Base-by-base conservation (phyloP, 108 stramenopile genomes). In the Fragilaria crotonensis region DNA sequence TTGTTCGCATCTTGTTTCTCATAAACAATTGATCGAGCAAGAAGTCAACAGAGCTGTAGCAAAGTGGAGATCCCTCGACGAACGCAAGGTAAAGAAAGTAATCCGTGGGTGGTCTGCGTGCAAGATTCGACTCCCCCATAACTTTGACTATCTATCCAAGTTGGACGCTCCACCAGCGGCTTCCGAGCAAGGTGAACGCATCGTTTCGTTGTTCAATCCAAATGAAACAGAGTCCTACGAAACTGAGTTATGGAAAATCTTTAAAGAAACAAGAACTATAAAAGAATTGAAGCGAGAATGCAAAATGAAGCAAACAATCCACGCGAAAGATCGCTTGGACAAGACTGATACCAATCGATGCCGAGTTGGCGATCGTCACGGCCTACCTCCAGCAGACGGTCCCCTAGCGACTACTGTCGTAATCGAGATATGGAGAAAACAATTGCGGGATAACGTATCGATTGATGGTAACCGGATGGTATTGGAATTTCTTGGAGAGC, bases 211-310 rank as follows among this genome's bases (percentile, higher is more conserved):
- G 55, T 26, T 44, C 2, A 29, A 46, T 22, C 33, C 46, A 4
- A 29, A 61, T 32, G 63, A 74, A 65, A 73, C 67, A 5, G 27
- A 71, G 26, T 83, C 85, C 45, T 88, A 88, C 59, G 76, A 83
- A 57, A 45, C 50, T 28, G 87, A 86, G 57, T 62, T 92, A 54
- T 86, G 83, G 83, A 64, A 82, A 44, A 51, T 92, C 0, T 92
- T 92, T 59, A 36, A 66, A 3, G 64, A 72, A 0, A 59, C 87
- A 25, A 83, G 77, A 22, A 85, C 76, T 11, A 19, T 29, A 1
- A 33, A 70, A 18, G 69, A 85, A 45, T 17, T 92, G 9, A 75
- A 86, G 7, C 36, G 36, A 41, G 11, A 14, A 41, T 41, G 36
- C 36, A 14, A 14, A 11, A 7, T 41, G 7, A 7, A 41, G 36